These are phyloP conservation scores for Luffa acutangula DNA, from an alignment of 306 rosid genomes.

Conservation along the genomic window DNA sequence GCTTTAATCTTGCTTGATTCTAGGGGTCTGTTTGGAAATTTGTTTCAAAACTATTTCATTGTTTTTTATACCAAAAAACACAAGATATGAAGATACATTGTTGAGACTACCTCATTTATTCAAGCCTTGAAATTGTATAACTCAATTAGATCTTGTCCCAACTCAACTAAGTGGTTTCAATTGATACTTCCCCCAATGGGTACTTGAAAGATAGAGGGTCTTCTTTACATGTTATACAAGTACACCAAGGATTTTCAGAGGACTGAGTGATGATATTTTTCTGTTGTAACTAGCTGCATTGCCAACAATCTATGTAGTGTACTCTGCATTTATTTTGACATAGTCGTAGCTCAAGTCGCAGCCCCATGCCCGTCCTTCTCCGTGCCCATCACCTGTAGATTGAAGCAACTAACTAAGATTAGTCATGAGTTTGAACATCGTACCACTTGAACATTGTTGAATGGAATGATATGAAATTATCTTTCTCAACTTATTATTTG, in stretches of 20 bases:
- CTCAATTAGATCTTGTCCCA: not conserved
- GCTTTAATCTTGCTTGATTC: no score
- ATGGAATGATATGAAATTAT: no score
- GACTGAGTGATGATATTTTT: not conserved
- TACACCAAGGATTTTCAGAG: not conserved
- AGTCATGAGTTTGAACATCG: not conserved
- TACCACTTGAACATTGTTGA: no score
- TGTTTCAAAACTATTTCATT: no score
- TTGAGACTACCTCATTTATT: not conserved
- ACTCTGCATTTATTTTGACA: slow-evolving; percentile 83
- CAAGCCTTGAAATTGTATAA: not conserved
- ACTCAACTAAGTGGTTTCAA: not conserved
- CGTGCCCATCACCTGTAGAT: slow-evolving; percentile 62
- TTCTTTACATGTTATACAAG: not conserved
- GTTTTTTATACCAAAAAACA: not conserved
- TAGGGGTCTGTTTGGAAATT: no score
- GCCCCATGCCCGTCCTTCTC: slow-evolving; percentile 87
- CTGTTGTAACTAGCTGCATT: not conserved
- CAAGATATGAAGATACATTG: not conserved
- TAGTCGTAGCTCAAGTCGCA: slow-evolving; percentile 88
- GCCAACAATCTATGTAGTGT: slow-evolving; percentile 38
- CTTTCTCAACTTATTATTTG: not conserved
- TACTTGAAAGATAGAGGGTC: not conserved
- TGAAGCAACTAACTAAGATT: not conserved
- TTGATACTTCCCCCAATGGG: not conserved